Percentiles rank a stretch among this genome's conserved stretches.
phyloP scores from a whole-genome alignment of 1,139 yeast genomes.

The Lodderomyces metapsilosis region DNA sequence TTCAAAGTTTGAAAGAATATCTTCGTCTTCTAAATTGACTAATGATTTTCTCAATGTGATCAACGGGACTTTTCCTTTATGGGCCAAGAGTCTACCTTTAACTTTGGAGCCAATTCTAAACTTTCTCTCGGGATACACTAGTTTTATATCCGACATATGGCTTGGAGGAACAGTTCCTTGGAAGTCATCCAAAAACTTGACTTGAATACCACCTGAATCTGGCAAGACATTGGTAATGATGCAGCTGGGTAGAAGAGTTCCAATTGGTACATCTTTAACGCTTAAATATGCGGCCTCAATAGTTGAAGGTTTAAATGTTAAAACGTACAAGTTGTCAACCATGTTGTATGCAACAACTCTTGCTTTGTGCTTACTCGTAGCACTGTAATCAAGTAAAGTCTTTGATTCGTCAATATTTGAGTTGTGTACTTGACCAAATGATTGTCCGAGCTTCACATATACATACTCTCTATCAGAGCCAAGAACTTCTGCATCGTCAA shows the following conservation, averaged over 20 bases:
- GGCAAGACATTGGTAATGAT: conserved; percentile 66
- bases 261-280: conserved; percentile 71
- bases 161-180: conserved; percentile 71
- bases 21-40: conserved; percentile 63
- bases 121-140: conserved; percentile 88
- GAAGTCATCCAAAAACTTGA: conserved; percentile 64
- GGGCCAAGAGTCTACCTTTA: conserved; percentile 62
- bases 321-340: conserved; percentile 62
- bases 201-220: conserved; percentile 60
- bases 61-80: conserved; percentile 38
- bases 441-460: conserved; percentile 56
- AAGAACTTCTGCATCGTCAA: conserved; percentile 58
- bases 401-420: conserved; percentile 63
- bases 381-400: conserved; percentile 50
- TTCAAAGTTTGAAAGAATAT: conserved; percentile 51
- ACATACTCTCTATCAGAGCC: conserved; percentile 58
- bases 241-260: conserved; percentile 56
- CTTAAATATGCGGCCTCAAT: conserved; percentile 65
- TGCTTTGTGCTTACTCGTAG: conserved; percentile 70
- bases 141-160: conserved; percentile 82
- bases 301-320: conserved; percentile 67
- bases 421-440: conserved; percentile 66
- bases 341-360: conserved; percentile 71
- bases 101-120: conserved; percentile 81
- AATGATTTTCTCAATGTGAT: conserved; percentile 83